Percentiles rank a stretch among this genome's conserved stretches.
phyloP scores from a whole-genome alignment of 164 flowering plant species.

The Tetracentron sinense region DNA sequence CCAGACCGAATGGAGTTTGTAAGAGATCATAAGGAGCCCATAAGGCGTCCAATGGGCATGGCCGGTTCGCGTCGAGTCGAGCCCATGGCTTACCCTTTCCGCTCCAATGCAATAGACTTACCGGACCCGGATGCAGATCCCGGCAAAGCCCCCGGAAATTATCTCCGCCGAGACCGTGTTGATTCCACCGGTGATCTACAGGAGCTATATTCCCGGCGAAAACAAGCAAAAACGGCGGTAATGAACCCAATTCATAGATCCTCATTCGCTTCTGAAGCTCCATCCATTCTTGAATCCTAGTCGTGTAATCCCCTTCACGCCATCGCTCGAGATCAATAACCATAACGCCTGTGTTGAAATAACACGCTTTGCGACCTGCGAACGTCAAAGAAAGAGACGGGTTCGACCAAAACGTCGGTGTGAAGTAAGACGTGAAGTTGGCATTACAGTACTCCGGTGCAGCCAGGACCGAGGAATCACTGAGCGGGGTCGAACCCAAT shows the following conservation, averaged over 20 bases:
- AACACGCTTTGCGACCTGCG: constrained; percentile 52
- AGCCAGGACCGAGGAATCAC: constrained; percentile 29
- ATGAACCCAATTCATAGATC: constrained; percentile 80
- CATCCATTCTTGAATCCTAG: constrained; percentile 75
- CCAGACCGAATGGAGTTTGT: constrained; percentile 32
- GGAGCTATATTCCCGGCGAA: constrained; percentile 76
- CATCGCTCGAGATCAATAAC: constrained; percentile 62
- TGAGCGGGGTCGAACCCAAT: no score
- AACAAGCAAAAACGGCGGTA: constrained; percentile 78
- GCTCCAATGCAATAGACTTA: neutral
- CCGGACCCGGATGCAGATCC: no score
- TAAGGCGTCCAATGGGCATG: neutral
- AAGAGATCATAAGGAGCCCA: no score
- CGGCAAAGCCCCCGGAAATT: constrained; percentile 61
- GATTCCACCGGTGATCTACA: constrained; percentile 91
- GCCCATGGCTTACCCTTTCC: neutral
- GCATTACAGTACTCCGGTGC: constrained; percentile 91
- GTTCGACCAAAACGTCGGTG: constrained; percentile 60
- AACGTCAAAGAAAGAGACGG: constrained; percentile 59
- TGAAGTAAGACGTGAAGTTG: constrained; percentile 26
- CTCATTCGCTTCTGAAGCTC: constrained; percentile 82
- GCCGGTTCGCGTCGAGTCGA: neutral
- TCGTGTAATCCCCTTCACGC: constrained; percentile 59
- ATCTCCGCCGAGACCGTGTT: constrained; percentile 89
- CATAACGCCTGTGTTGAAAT: constrained; percentile 71